Base-by-base conservation (phyloP, 306 rosid genomes). In the Hippophae gyantsensis region DNA sequence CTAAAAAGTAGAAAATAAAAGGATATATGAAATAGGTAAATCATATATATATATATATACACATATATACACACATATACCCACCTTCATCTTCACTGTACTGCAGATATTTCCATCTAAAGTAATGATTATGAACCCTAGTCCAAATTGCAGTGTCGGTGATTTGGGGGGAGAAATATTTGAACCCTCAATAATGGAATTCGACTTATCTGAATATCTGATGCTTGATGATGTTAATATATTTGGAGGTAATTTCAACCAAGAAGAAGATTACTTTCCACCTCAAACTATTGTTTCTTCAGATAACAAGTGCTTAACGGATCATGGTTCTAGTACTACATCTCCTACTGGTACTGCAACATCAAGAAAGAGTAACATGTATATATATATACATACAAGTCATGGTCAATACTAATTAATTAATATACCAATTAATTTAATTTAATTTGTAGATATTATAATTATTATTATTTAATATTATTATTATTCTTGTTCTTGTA, bases 151-250 rank as follows among this genome's bases (percentile, higher is more conserved):
- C 69, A 40, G 53, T 38, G 57, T 54, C 60, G 14, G 54, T 53
- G 53, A 10, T 32, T 18, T 18, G 23, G 23, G 23, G 23, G 23
- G 23, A 18, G 23, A 18, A 18, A 18, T 18, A 18, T 18, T 18
- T 18, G 23, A 18, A 18, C 23, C 23, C 23, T 66, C 73, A 10
- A 52, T 69, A 6, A 56, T 65, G 23, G 80, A 77, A 2, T 69
- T 76, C 42, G 54, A 73, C 43, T 2, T 78, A 45, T 74, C 83
- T 0, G 84, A 80, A 73, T 77, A 61, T 72, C 69, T 72, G n/a
- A 53, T 69, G 52, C 61, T 66, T 1, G 86, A 72, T 54, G 81
- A 68, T 44, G 67, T 9, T 7, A 13, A 8, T 2, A 83, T 18
- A 18, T 18, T 69, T 55, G 81, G 65, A 27, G 49, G 41, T 6